Conservation (phyloP, 169 alveolate species). For the Cyclospora cayetanensis region DNA sequence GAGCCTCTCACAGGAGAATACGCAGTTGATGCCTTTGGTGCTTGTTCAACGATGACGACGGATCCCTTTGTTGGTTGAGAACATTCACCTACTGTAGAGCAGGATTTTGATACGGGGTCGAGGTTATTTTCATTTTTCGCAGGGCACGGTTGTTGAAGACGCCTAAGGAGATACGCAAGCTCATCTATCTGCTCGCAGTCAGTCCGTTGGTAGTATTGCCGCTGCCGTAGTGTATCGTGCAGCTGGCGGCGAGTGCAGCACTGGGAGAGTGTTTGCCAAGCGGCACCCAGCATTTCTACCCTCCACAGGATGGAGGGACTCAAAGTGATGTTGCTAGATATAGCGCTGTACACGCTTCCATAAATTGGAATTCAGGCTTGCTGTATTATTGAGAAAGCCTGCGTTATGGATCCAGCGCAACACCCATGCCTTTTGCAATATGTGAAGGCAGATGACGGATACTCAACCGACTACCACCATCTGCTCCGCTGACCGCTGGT, state of each 20-base stretch:
- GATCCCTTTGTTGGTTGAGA: neutral
- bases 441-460: no score
- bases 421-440: no score
- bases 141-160: neutral
- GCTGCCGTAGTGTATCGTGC: neutral
- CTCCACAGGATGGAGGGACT: neutral
- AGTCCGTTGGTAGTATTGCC: neutral
- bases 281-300: neutral
- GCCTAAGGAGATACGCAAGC: neutral
- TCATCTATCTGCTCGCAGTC: neutral
- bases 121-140: neutral
- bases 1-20: no score
- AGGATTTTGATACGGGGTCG: neutral
- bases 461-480: no score
- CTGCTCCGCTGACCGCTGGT: no score
- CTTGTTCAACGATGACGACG: neutral
- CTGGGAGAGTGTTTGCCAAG: neutral
- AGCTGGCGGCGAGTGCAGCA: neutral
- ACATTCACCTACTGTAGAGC: no score
- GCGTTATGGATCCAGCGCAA: no score
- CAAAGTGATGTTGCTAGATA: neutral
- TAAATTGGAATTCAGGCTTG: no score
- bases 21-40: no score
- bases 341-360: no score
- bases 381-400: no score